Conservation (phyloP, 495 filamentous ascomycete species). For the Penicillium nucicola region DNA sequence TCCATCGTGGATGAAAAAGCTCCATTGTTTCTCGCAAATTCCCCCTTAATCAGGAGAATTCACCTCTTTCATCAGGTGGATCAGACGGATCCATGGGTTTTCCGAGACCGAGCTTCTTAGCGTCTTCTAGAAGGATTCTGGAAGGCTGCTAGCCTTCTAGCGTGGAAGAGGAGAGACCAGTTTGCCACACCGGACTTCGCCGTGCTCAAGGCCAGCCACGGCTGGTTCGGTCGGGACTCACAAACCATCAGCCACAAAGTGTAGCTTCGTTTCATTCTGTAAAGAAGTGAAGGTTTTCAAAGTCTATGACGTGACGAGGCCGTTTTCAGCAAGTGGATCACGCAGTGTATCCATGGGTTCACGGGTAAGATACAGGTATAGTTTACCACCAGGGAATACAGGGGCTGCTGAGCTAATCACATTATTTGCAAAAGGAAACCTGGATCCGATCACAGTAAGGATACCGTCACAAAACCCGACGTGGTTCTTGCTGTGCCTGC, state of each 20-base stretch:
- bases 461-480: too few species aligned
- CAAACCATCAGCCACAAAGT: not conserved
- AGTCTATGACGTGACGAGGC: slow-evolving; percentile 23
- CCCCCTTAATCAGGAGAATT: not conserved
- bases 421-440: too few species aligned
- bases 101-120: slow-evolving; percentile 21
- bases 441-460: too few species aligned
- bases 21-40: not conserved
- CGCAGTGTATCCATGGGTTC: not conserved
- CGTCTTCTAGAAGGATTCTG: slow-evolving; percentile 35
- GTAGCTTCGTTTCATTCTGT: not conserved
- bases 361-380: not conserved
- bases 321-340: slow-evolving; percentile 4
- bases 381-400: too few species aligned
- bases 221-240: not conserved
- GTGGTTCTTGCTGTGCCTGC: too few species aligned
- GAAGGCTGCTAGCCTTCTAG: slow-evolving; percentile 31
- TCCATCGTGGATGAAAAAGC: not conserved
- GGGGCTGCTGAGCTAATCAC: too few species aligned
- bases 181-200: slow-evolving; percentile 17
- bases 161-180: not conserved
- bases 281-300: not conserved
- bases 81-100: slow-evolving; percentile 3
- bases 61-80: not conserved
- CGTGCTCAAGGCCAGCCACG: not conserved